A percentile compares a stretch with the other conserved stretches of the same genome.
phyloP scores from a whole-genome alignment of 2,329 filamentous ascomycete species.

The Rhynchosporium agropyri region DNA sequence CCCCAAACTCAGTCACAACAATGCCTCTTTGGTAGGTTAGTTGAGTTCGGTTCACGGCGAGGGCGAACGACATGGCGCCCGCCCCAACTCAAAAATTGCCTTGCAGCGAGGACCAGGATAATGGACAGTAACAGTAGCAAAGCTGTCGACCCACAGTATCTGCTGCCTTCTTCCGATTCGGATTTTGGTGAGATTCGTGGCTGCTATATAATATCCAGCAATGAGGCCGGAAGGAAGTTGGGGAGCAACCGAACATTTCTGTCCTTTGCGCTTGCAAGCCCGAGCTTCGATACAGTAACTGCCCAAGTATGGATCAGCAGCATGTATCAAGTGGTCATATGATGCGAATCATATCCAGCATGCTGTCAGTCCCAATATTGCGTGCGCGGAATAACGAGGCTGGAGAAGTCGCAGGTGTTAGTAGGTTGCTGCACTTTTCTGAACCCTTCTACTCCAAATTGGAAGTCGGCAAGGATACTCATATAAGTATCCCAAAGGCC shows the following conservation, averaged over 20 bases:
- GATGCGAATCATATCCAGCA: background rate
- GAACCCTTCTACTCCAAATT: too few relatives aligned
- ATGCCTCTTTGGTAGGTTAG: slow-evolving; percentile 4
- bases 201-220: too few relatives aligned
- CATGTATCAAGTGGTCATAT: slow-evolving; percentile 1
- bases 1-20: too few relatives aligned
- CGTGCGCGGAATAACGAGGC: background rate
- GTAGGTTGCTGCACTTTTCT: too few relatives aligned
- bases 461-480: background rate
- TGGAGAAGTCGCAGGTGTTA: background rate
- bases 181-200: too few relatives aligned
- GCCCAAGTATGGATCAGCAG: background rate
- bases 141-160: too few relatives aligned
- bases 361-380: background rate
- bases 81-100: background rate
- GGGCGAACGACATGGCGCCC: background rate
- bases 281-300: too few relatives aligned
- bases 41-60: too few relatives aligned
- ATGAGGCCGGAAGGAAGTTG: background rate
- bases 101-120: background rate
- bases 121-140: background rate
- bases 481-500: background rate
- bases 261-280: background rate
- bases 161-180: too few relatives aligned
- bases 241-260: background rate